Evolutionary conservation across 352 stramenopile genomes (phyloP).

Genomic region (Phytophthora hibernalis): DNA sequence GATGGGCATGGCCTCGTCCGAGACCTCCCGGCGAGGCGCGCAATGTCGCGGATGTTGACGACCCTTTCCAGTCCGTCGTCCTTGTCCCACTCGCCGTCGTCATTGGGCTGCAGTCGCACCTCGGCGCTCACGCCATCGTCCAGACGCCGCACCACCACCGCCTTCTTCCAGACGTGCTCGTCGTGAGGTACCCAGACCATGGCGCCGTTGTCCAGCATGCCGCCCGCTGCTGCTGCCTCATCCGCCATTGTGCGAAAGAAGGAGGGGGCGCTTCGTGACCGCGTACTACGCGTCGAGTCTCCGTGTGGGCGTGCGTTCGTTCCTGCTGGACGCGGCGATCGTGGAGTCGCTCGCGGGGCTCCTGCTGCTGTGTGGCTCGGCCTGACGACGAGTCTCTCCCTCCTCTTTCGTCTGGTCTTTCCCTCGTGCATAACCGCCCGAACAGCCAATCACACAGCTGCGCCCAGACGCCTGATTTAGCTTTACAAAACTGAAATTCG

Average conservation of each 20-base stretch:
- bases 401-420: slow-evolving; percentile 26
- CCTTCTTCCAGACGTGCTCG: slow-evolving; percentile 80
- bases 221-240: slow-evolving; percentile 26
- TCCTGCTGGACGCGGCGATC: slow-evolving; percentile 18
- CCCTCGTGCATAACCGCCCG: slow-evolving; percentile 27
- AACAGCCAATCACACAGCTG: slow-evolving; percentile 33
- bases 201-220: slow-evolving; percentile 68
- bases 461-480: slow-evolving; percentile 12
- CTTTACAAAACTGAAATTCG: slow-evolving; percentile 1
- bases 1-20: slow-evolving; percentile 81
- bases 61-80: slow-evolving; percentile 69
- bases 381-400: slow-evolving; percentile 32
- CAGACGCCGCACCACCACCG: slow-evolving; percentile 66
- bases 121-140: slow-evolving; percentile 56
- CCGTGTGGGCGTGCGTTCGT: slow-evolving; percentile 2
- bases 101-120: slow-evolving; percentile 69
- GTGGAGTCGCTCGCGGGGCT: slow-evolving; percentile 19
- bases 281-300: slow-evolving; percentile 1
- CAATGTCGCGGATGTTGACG: slow-evolving; percentile 73
- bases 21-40: slow-evolving; percentile 77
- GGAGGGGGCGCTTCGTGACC: slow-evolving; percentile 9
- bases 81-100: slow-evolving; percentile 58
- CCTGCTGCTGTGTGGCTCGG: slow-evolving; percentile 3
- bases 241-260: slow-evolving; percentile 35
- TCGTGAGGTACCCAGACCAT: slow-evolving; percentile 87